phyloP scores from a whole-genome alignment of 176 grass and related monocot species.

The Rhynchospora pubera region DNA sequence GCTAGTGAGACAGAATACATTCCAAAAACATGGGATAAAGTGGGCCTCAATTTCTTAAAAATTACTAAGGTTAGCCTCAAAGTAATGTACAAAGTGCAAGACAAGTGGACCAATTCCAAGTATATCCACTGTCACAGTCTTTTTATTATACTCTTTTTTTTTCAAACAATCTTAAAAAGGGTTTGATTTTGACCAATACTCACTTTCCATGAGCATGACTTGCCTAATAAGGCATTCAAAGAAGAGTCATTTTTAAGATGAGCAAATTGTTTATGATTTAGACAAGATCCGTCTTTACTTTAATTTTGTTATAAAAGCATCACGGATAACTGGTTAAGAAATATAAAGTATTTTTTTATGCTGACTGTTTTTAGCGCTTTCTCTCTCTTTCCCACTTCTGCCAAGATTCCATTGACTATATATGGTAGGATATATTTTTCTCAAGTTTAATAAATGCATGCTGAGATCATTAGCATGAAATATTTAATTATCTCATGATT shows the following conservation, averaged over 20 bases:
- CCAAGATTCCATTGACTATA: constrained; percentile 21
- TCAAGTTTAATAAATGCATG: background rate
- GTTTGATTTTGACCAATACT: constrained; percentile 20
- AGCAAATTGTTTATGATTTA: constrained; percentile 29
- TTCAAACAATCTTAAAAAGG: constrained; percentile 20
- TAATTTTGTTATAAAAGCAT: constrained; percentile 2
- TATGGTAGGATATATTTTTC: constrained; percentile 1
- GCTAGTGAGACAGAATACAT: constrained; percentile 16
- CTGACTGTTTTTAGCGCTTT: background rate
- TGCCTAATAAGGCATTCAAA: constrained; percentile 22
- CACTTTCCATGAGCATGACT: constrained; percentile 15
- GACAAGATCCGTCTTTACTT: constrained; percentile 20
- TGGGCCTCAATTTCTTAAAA: constrained; percentile 20
- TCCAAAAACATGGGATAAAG: constrained; percentile 30
- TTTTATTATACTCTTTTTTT: constrained; percentile 15
- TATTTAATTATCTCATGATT: background rate
- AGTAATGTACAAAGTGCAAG: constrained; percentile 2
- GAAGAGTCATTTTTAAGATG: constrained; percentile 8
- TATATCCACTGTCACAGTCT: constrained; percentile 24
- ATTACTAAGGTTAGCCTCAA: constrained; percentile 12
- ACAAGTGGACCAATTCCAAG: constrained; percentile 7
- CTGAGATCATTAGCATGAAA: background rate
- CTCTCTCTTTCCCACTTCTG: background rate
- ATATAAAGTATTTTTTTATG: background rate
- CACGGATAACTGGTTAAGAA: background rate